A percentile compares a stretch with the other conserved stretches of the same genome.
Conservation (phyloP, 352 stramenopile genomes). For the Phytophthora tubulina region DNA sequence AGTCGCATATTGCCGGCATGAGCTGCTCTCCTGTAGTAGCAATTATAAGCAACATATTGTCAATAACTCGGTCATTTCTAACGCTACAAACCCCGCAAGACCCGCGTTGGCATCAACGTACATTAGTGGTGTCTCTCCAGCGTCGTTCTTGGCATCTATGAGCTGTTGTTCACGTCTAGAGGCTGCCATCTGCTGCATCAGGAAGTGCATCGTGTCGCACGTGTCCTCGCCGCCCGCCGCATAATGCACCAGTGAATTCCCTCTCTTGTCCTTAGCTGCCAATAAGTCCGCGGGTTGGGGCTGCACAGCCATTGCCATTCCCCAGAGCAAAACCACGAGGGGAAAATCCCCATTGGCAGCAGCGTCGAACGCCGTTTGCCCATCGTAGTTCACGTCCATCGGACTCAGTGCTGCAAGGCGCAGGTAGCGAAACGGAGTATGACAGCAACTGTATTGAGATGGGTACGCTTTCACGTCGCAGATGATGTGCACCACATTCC, state of each 20-base stretch:
- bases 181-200: constrained; percentile 76
- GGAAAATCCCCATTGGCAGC: constrained; percentile 86
- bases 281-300: constrained; percentile 64
- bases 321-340: constrained; percentile 87
- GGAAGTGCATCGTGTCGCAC: constrained; percentile 80
- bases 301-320: constrained; percentile 81
- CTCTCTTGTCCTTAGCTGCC: constrained; percentile 47
- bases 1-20: constrained; percentile 76
- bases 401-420: neutral
- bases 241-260: constrained; percentile 76
- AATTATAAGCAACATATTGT: constrained; percentile 12
- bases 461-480: constrained; percentile 15
- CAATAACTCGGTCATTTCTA: constrained; percentile 17
- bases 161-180: constrained; percentile 40
- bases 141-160: constrained; percentile 65
- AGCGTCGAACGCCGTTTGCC: constrained; percentile 79
- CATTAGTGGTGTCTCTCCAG: constrained; percentile 82
- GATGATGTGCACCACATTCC: constrained; percentile 27
- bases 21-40: constrained; percentile 59
- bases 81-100: neutral
- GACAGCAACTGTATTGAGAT: neutral
- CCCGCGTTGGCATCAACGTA: constrained; percentile 21
- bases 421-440: constrained; percentile 19
- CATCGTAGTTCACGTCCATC: constrained; percentile 78
- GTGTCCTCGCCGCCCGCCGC: constrained; percentile 54